phyloP scores from a whole-genome alignment of 805 yeast species.

The Candida lessepsii region DNA sequence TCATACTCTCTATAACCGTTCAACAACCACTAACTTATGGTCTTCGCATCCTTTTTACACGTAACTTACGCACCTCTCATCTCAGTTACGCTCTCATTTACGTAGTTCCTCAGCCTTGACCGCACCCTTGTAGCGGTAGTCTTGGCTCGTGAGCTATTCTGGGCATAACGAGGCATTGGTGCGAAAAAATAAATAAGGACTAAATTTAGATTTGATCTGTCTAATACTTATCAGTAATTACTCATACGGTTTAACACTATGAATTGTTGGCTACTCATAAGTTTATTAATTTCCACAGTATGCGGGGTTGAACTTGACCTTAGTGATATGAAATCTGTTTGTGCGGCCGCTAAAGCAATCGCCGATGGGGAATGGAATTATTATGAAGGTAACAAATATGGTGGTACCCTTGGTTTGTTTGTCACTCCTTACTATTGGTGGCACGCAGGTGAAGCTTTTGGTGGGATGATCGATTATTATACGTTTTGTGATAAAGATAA shows the following conservation, averaged over 20 bases:
- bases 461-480: slow-evolving; percentile 43
- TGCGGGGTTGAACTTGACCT: slow-evolving; percentile 41
- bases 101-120: not conserved
- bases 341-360: slow-evolving; percentile 37
- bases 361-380: slow-evolving; percentile 45
- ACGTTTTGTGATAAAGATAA: slow-evolving; percentile 31
- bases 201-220: slow-evolving; percentile 5
- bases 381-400: slow-evolving; percentile 40
- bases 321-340: slow-evolving; percentile 35
- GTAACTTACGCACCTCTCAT: too few species aligned
- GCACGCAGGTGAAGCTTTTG: slow-evolving; percentile 54
- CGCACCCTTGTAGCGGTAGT: not conserved
- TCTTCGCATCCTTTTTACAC: too few species aligned
- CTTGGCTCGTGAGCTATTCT: not conserved
- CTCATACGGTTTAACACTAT: too few species aligned
- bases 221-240: too few species aligned
- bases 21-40: too few species aligned
- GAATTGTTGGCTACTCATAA: not conserved
- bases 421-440: slow-evolving; percentile 50
- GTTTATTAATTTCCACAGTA: not conserved
- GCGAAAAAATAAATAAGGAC: slow-evolving; percentile 3
- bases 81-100: too few species aligned
- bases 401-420: slow-evolving; percentile 50
- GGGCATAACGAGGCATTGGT: slow-evolving; percentile 5
- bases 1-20: too few species aligned